Evolutionary conservation across 495 filamentous ascomycete species (phyloP).

Genomic region (Letharia lupina): DNA sequence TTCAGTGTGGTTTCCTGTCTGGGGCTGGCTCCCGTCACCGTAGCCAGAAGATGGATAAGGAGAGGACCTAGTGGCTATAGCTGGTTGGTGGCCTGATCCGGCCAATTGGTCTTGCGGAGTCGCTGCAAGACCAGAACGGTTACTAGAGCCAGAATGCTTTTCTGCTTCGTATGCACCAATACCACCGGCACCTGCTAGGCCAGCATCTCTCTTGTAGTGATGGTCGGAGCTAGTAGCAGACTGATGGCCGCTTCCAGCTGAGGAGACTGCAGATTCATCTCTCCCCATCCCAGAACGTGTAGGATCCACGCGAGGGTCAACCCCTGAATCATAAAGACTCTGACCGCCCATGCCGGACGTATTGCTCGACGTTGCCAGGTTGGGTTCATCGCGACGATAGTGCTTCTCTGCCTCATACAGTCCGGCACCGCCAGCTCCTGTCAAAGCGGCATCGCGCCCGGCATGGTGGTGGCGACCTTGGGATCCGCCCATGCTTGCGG

Average conservation of each 20-base stretch:
- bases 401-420: conserved; percentile 20
- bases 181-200: conserved; percentile 16
- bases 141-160: conserved; percentile 12
- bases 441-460: conserved; percentile 21
- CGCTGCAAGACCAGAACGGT: not conserved
- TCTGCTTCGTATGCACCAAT: conserved; percentile 18
- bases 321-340: not conserved
- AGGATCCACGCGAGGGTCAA: conserved; percentile 1
- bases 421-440: conserved; percentile 15
- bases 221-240: conserved; percentile 7
- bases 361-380: not conserved
- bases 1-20: conserved; percentile 7
- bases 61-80: not conserved
- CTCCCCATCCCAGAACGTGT: not conserved
- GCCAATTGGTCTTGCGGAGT: conserved; percentile 14
- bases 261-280: conserved; percentile 1
- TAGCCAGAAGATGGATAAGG: conserved; percentile 9
- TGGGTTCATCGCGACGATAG: conserved; percentile 7
- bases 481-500: not conserved
- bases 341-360: not conserved
- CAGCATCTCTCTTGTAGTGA: conserved; percentile 16
- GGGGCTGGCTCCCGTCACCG: conserved; percentile 5
- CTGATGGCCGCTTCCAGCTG: conserved; percentile 20
- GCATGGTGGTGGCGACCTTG: conserved; percentile 10
- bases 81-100: conserved; percentile 16